Evolutionary conservation across 2,329 filamentous ascomycete species (phyloP).

Genomic region (Mollisiaceae sp.): DNA sequence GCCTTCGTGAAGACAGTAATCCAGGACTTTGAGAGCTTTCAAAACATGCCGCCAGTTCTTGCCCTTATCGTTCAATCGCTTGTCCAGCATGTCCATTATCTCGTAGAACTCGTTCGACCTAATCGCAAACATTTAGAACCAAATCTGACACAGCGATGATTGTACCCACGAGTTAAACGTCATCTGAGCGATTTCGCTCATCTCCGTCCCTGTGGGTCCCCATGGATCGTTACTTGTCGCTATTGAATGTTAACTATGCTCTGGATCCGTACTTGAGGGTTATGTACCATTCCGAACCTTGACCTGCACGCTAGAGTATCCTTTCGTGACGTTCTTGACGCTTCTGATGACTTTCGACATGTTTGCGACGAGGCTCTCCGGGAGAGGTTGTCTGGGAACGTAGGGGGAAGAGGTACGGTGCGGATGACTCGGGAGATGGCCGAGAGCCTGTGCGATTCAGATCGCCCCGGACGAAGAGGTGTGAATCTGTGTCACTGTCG

Average conservation of each 20-base stretch:
- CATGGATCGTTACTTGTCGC: constrained; percentile 98
- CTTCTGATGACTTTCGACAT: constrained; percentile 99
- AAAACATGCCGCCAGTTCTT: constrained; percentile 99
- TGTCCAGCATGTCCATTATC: constrained; percentile 99
- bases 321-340: constrained; percentile 99
- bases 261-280: constrained; percentile 29
- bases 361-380: constrained; percentile 40
- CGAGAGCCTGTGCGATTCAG: constrained; percentile 17
- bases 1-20: constrained; percentile 97
- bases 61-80: constrained; percentile 97
- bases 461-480: constrained; percentile 13
- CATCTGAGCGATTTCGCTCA: constrained; percentile 97
- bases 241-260: constrained; percentile 50
- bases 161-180: constrained; percentile 90
- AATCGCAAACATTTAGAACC: constrained; percentile 20
- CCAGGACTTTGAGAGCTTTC: constrained; percentile 95
- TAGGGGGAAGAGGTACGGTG: constrained; percentile 6
- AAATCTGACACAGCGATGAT: not conserved
- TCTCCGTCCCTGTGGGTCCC: constrained; percentile 96
- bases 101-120: constrained; percentile 96
- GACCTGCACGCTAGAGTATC: constrained; percentile 94
- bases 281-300: constrained; percentile 94
- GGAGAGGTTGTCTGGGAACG: not conserved
- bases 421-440: constrained; percentile 16
- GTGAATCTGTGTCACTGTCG: constrained; percentile 18